These are phyloP conservation scores for Phaseolus coccineus DNA, from an alignment of 331 rosid genomes.

Conservation along the genomic window DNA sequence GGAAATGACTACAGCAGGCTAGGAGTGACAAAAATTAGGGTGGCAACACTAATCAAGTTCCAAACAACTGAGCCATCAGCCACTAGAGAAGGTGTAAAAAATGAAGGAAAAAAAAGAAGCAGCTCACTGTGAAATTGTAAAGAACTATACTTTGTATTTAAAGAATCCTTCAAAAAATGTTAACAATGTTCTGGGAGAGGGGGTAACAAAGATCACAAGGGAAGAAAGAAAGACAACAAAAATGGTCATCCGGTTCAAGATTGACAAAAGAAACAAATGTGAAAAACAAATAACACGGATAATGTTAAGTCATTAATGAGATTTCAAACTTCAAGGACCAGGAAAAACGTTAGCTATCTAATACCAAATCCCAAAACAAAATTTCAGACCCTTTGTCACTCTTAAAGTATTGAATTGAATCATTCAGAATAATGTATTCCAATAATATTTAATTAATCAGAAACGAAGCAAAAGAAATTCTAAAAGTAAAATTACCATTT, in stretches of 20 bases:
- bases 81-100: no score
- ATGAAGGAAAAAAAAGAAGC: no score
- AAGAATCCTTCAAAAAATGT: slow-evolving; percentile 24
- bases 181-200: slow-evolving; percentile 14
- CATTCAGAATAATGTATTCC: slow-evolving; percentile 16
- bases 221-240: not conserved
- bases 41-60: not conserved
- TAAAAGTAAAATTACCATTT: slow-evolving; percentile 55
- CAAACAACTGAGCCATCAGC: no score
- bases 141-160: slow-evolving; percentile 2
- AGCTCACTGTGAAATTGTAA: no score
- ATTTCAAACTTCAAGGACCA: not conserved
- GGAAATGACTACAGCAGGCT: not conserved
- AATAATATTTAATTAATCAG: slow-evolving; percentile 9
- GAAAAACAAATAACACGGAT: not conserved
- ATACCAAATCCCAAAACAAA: slow-evolving; percentile 14
- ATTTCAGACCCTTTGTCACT: not conserved
- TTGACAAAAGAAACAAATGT: not conserved
- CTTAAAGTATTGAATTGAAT: not conserved
- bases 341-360: not conserved
- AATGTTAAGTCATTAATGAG: not conserved
- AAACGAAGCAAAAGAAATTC: slow-evolving; percentile 22
- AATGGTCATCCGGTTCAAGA: not conserved
- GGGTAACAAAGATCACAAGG: slow-evolving; percentile 9
- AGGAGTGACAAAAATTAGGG: not conserved